Base-by-base conservation (phyloP, 345 rosid genomes). In the Anacardium occidentale region DNA sequence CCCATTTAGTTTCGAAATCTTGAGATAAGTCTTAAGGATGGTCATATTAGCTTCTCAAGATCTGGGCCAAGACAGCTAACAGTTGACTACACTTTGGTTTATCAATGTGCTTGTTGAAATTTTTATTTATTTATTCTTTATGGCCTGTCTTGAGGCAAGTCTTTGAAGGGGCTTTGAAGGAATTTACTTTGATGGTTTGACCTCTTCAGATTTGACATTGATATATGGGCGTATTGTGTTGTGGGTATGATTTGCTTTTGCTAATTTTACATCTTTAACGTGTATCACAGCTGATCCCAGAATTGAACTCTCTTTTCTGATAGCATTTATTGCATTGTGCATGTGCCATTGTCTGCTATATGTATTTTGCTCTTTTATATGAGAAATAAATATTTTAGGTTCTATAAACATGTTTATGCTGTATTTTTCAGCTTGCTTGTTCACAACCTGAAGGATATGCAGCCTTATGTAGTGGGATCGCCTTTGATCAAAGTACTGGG, bases 401-500 rank as follows among this genome's bases (percentile, higher is more conserved):
- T 67, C 22, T 47, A 25, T 55, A 26, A 34, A 71, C 60, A n/a
- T 48, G 21, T 18, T 32, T 72, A 17, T 7, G 18, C 37, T 76
- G 17, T 73, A 24, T 68, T 78, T 83, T 72, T 75, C 92, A 95
- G 98, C 91, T 88, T 70, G 90, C 97, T 20, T 85, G 84, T 82
- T 85, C 88, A 62, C 71, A 78, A 81, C 91, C 88, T 69, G 85
- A 79, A 75, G 83, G 69, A 48, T 82, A 61, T 61, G 73, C 85
- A 63, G 83, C 83, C 77, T 77, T 83, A 72, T 60, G 74, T 69
- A 58, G 72, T 76, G 88, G 91, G 72, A 74, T 85, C 74, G 90
- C 96, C 67, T 95, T 95, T 63, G 87, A 88, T 83, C 74, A 72
- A 50, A 83, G 80, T 32, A 75, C 91, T 64, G 99, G 98, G 26